Evolutionary conservation across 2,329 filamentous ascomycete species (phyloP).

Genomic region (Fusarium brachygibbosum): DNA sequence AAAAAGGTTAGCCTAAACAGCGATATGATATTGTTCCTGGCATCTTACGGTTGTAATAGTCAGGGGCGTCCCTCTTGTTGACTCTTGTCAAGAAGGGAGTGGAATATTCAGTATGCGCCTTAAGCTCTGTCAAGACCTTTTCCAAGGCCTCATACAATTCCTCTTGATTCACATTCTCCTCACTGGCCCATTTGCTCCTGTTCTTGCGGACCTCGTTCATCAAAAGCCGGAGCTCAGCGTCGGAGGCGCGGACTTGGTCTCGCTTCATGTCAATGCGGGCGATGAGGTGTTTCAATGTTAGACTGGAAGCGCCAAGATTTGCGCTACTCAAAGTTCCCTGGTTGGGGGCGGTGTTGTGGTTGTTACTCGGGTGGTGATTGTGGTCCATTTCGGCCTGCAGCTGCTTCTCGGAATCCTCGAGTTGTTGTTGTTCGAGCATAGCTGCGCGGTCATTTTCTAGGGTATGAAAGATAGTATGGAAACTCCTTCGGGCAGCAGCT

Average conservation of each 20-base stretch:
- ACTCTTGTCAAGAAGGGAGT: slow-evolving; percentile 95
- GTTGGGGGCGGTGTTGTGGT: slow-evolving; percentile 69
- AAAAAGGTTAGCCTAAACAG: slow-evolving; percentile 43
- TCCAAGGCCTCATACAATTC: slow-evolving; percentile 97
- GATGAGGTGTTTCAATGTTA: slow-evolving; percentile 97
- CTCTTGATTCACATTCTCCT: slow-evolving; percentile 97
- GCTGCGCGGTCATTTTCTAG: slow-evolving; percentile 94
- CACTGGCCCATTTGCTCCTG: slow-evolving; percentile 97
- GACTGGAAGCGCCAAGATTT: slow-evolving; percentile 93
- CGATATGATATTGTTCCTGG: neutral
- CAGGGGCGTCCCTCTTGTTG: slow-evolving; percentile 96
- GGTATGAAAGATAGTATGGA: slow-evolving; percentile 94
- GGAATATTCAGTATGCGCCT: slow-evolving; percentile 97
- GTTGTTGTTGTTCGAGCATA: slow-evolving; percentile 96
- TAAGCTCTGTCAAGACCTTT: slow-evolving; percentile 96
- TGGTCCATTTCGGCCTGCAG: slow-evolving; percentile 95
- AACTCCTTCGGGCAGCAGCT: slow-evolving; percentile 88
- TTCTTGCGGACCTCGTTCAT: slow-evolving; percentile 99
- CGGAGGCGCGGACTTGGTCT: slow-evolving; percentile 88
- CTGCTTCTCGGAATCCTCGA: slow-evolving; percentile 96
- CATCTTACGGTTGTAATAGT: slow-evolving; percentile 88
- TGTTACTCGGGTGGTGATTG: slow-evolving; percentile 65
- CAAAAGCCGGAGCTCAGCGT: slow-evolving; percentile 89
- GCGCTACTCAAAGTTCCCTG: slow-evolving; percentile 93
- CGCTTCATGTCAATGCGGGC: slow-evolving; percentile 94